A percentile compares a stretch with the other conserved stretches of the same genome.
These are phyloP conservation scores for Leucoagaricus sp. DNA, from an alignment of 1,284 basidiomycete species.

Conservation along the genomic window DNA sequence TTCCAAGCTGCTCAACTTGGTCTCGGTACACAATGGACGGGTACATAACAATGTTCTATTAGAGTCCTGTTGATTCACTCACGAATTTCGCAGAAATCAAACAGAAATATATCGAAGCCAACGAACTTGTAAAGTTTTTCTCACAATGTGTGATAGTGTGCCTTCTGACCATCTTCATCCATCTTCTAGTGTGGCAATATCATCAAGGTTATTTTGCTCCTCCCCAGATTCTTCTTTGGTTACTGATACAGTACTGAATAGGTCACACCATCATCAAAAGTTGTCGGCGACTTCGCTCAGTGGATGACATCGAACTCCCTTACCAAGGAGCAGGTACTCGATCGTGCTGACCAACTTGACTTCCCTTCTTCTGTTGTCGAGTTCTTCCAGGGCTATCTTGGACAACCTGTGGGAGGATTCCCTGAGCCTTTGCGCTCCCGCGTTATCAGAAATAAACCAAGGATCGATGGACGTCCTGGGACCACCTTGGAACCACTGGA, in stretches of 20 bases:
- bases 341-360: slow-evolving; percentile 88
- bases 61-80: neutral
- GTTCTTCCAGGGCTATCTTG: slow-evolving; percentile 98
- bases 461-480: slow-evolving; percentile 94
- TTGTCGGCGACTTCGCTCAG: slow-evolving; percentile 98
- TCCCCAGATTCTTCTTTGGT: neutral
- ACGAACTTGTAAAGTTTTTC: slow-evolving; percentile 70
- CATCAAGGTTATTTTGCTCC: slow-evolving; percentile 67
- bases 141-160: slow-evolving; percentile 9
- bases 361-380: slow-evolving; percentile 97
- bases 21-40: slow-evolving; percentile 95
- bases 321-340: slow-evolving; percentile 83
- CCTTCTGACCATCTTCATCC: slow-evolving; percentile 18
- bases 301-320: slow-evolving; percentile 98
- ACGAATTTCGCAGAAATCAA: slow-evolving; percentile 77
- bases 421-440: slow-evolving; percentile 92
- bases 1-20: slow-evolving; percentile 99
- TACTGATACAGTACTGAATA: slow-evolving; percentile 23
- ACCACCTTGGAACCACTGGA: slow-evolving; percentile 85
- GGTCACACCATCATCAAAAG: slow-evolving; percentile 99
- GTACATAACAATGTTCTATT: slow-evolving; percentile 35
- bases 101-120: slow-evolving; percentile 97
- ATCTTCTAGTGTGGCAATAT: slow-evolving; percentile 87
- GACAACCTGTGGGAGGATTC: slow-evolving; percentile 97
- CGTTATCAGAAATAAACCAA: slow-evolving; percentile 92